Conservation (phyloP, 805 yeast genomes). For the Saturnispora besseyi region DNA sequence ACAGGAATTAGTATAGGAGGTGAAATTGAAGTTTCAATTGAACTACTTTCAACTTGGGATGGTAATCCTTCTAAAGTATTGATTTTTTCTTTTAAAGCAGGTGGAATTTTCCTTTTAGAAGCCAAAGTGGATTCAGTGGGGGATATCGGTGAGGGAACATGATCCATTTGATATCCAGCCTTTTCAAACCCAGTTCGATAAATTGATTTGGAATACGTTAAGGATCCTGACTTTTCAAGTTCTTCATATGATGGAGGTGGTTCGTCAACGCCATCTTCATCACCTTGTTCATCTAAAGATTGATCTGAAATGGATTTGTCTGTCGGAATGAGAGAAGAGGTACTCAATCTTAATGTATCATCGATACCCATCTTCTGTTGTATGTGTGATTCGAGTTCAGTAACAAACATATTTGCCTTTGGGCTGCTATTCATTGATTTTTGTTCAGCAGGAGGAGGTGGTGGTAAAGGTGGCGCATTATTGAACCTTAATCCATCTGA, state of each 20-base stretch:
- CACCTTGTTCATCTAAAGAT: constrained; percentile 9
- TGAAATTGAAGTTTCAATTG: background rate
- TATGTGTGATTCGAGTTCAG: constrained; percentile 6
- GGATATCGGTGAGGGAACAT: constrained; percentile 13
- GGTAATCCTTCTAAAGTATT: background rate
- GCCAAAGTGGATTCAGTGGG: background rate
- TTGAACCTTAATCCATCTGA: background rate
- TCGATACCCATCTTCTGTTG: background rate
- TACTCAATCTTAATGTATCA: constrained; percentile 13
- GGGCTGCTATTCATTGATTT: constrained; percentile 21
- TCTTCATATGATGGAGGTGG: constrained; percentile 29
- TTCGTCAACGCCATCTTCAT: constrained; percentile 12
- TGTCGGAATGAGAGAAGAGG: constrained; percentile 19
- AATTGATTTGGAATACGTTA: constrained; percentile 27
- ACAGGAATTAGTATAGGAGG: background rate
- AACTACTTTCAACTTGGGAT: background rate
- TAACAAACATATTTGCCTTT: constrained; percentile 17
- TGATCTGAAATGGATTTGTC: constrained; percentile 18
- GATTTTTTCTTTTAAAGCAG: background rate
- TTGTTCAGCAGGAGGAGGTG: constrained; percentile 23
- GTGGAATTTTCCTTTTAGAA: constrained; percentile 4
- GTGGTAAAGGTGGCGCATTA: constrained; percentile 23
- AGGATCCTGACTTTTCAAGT: constrained; percentile 26
- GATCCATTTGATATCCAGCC: constrained; percentile 28
- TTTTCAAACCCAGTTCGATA: constrained; percentile 30